Conservation (phyloP, 768 basidiomycete genomes). For the Paxillus rubicundulus region DNA sequence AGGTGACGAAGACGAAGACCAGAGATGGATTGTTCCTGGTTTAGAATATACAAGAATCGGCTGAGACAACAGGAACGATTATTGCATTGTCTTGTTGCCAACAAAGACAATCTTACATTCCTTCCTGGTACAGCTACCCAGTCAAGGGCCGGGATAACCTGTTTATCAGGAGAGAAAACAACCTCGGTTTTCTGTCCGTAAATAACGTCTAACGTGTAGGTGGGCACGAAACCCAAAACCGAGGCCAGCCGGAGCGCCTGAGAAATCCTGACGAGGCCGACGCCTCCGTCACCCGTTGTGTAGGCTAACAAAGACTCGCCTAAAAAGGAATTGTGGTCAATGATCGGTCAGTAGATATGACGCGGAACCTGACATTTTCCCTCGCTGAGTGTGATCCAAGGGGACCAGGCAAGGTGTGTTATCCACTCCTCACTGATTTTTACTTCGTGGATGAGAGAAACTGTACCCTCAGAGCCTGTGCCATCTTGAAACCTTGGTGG, state of each 20-base stretch:
- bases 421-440: slow-evolving; percentile 60
- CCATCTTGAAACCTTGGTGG: slow-evolving; percentile 20
- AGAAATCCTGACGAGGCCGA: slow-evolving; percentile 53
- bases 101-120: slow-evolving; percentile 35
- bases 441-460: slow-evolving; percentile 39
- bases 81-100: slow-evolving; percentile 4
- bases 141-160: slow-evolving; percentile 49
- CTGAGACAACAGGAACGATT: slow-evolving; percentile 32
- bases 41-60: slow-evolving; percentile 56
- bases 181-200: slow-evolving; percentile 29
- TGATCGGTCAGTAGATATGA: slow-evolving; percentile 2
- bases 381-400: slow-evolving; percentile 43
- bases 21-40: slow-evolving; percentile 60
- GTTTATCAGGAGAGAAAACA: slow-evolving; percentile 39
- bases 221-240: slow-evolving; percentile 22
- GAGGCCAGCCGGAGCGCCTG: slow-evolving; percentile 40
- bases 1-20: slow-evolving; percentile 38
- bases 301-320: slow-evolving; percentile 60
- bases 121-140: slow-evolving; percentile 48
- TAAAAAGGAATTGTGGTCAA: slow-evolving; percentile 28
- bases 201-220: slow-evolving; percentile 34
- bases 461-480: slow-evolving; percentile 16
- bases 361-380: slow-evolving; percentile 41
- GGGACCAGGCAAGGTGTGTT: slow-evolving; percentile 56
- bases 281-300: slow-evolving; percentile 53